These are phyloP conservation scores for Trichoderma afroharzianum DNA, from an alignment of 2,329 filamentous ascomycete genomes.

Conservation along the genomic window DNA sequence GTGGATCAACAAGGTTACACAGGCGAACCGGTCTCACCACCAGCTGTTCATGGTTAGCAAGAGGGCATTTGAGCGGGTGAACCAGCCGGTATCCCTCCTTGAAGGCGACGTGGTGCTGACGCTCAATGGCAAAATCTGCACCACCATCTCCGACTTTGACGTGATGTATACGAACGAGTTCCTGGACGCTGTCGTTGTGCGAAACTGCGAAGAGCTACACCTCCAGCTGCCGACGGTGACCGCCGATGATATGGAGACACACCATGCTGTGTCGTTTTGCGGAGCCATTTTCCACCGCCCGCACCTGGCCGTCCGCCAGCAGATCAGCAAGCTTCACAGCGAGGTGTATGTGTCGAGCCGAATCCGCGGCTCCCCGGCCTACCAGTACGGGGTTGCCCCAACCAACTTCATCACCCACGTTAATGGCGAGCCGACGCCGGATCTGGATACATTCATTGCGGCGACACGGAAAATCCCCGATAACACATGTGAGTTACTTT, in stretches of 20 bases:
- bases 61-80: slow-evolving; percentile 62
- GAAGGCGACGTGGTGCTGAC: slow-evolving; percentile 93
- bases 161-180: slow-evolving; percentile 89
- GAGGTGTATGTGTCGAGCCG: slow-evolving; percentile 94
- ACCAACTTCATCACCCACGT: slow-evolving; percentile 98
- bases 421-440: slow-evolving; percentile 80
- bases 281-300: slow-evolving; percentile 89
- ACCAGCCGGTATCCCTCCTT: slow-evolving; percentile 56
- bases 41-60: slow-evolving; percentile 99
- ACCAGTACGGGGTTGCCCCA: slow-evolving; percentile 86
- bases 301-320: slow-evolving; percentile 93
- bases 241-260: slow-evolving; percentile 87
- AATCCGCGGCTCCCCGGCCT: slow-evolving; percentile 76
- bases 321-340: slow-evolving; percentile 93
- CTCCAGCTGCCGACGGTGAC: slow-evolving; percentile 80
- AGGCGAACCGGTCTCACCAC: slow-evolving; percentile 85
- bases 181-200: slow-evolving; percentile 81
- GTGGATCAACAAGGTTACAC: slow-evolving; percentile 88
- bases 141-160: slow-evolving; percentile 86
- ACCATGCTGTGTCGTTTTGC: slow-evolving; percentile 89
- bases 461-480: slow-evolving; percentile 87
- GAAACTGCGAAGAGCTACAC: slow-evolving; percentile 74
- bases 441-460: slow-evolving; percentile 74
- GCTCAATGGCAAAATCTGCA: slow-evolving; percentile 87
- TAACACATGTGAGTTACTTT: slow-evolving; percentile 71